Base-by-base conservation (phyloP, 345 rosid species). In the Cardamine occulta region DNA sequence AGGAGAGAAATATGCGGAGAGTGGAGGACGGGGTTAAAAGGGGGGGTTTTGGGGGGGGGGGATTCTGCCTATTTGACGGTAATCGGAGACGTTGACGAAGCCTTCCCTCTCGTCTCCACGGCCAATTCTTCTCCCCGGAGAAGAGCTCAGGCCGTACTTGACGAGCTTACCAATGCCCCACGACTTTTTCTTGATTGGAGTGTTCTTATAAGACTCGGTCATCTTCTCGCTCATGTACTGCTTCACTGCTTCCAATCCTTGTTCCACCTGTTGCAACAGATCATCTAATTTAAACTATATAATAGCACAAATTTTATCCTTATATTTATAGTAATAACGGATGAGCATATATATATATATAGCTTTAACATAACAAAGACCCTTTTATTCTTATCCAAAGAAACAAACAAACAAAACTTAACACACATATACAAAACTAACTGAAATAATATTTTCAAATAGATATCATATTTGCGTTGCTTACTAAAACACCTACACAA, bases 21-120 rank as follows among this genome's bases (percentile, higher is more conserved):
- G 12, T 54, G 90, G 80, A 1, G 91, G n/a, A n/a, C n/a, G n/a
- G 96, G 93, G 2, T 91, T 88, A 82, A 91, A 87, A n/a, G n/a
- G 84, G 82, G 86, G n/a, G 88, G 11, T 81, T 68, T 58, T 89
- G 74, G 0, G 97, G 93, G 2, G 93, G 86, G 47, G 91, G 82
- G 23, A 86, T 84, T 31, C 83, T 82, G 1, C 85, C 85, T 17
- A 88, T 80, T 54, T 89, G 65, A 4, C 79, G 77, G 47, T 82
- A 86, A 21, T 90, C 88, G 0, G 89, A 72, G 31, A 65, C 75
- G 74, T 80, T 52, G 44, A 80, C 65, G 55, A 81, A 85, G 53
- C 85, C 82, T 42, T 86, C 86, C 42, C 83, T 83, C 61, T 79
- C 85, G 31, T 48, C 56, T 56, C 35, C 84, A 6, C 45, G 73